Percentiles rank a stretch among this genome's conserved stretches.
These are phyloP conservation scores for Tetrahymena borealis DNA, from an alignment of 73 alveolate species.

Conservation along the genomic window DNA sequence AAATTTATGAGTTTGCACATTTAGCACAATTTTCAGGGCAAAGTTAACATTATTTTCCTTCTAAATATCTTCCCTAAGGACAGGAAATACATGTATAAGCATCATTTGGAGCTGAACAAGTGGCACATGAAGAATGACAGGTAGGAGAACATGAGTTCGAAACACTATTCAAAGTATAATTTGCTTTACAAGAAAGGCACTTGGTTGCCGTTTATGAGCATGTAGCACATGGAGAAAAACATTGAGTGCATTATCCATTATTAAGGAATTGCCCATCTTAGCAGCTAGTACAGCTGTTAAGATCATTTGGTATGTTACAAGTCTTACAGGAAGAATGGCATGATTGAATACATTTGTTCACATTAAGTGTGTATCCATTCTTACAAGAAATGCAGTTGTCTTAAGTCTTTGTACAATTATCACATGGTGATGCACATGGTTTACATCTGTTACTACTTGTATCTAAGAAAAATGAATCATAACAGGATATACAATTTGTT, in stretches of 20 bases:
- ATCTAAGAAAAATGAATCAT: not conserved
- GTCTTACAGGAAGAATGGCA: not conserved
- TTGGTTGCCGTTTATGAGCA: not conserved
- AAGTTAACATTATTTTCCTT: not conserved
- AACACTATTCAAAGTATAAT: not conserved
- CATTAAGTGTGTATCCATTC: not conserved
- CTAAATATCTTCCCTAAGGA: not conserved
- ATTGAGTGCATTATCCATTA: not conserved
- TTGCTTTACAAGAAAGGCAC: not conserved
- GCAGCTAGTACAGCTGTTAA: not conserved
- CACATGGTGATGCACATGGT: not conserved
- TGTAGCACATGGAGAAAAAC: not conserved
- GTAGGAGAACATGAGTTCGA: not conserved
- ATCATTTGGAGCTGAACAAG: not conserved
- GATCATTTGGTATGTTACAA: not conserved
- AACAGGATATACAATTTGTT: not conserved
- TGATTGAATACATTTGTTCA: not conserved
- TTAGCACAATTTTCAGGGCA: not conserved
- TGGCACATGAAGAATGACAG: not conserved
- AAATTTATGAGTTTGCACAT: not conserved
- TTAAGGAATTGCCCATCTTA: not conserved
- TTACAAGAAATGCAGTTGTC: not conserved
- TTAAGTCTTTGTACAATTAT: not conserved
- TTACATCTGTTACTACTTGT: not conserved
- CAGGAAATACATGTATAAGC: not conserved